Evolutionary conservation across 2,329 filamentous ascomycete species (phyloP).

Genomic region (Fusarium illudens): DNA sequence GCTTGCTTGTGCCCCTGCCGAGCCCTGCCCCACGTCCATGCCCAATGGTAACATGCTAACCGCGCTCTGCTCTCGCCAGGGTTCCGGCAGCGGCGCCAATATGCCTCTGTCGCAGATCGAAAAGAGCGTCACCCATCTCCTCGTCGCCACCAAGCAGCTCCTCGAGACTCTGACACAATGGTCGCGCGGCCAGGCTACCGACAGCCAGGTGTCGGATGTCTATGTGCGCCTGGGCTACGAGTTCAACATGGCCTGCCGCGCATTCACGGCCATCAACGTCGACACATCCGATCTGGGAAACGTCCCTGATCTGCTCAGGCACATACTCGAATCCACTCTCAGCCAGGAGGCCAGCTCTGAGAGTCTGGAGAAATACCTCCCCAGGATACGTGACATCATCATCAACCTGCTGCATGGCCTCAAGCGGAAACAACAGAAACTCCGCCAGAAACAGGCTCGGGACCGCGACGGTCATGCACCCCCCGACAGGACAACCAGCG

Average conservation of each 20-base stretch:
- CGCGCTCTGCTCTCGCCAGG: slow-evolving; percentile 41
- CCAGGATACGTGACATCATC: slow-evolving; percentile 96
- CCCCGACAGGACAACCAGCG: slow-evolving; percentile 64
- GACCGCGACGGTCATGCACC: slow-evolving; percentile 59
- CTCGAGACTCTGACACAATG: slow-evolving; percentile 97
- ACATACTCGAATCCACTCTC: slow-evolving; percentile 92
- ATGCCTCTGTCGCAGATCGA: slow-evolving; percentile 93
- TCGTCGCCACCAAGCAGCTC: slow-evolving; percentile 97
- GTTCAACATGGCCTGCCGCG: slow-evolving; percentile 98
- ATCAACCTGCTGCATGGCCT: slow-evolving; percentile 95
- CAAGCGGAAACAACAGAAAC: slow-evolving; percentile 94
- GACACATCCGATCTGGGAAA: slow-evolving; percentile 94
- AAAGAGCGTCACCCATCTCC: slow-evolving; percentile 96
- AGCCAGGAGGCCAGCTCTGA: slow-evolving; percentile 96
- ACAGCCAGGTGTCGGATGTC: slow-evolving; percentile 96
- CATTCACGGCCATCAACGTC: slow-evolving; percentile 96
- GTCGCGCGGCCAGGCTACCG: slow-evolving; percentile 91
- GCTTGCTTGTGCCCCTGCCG: slow-evolving; percentile 29
- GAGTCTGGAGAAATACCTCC: slow-evolving; percentile 92
- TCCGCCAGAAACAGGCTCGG: slow-evolving; percentile 70
- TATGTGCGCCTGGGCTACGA: slow-evolving; percentile 98
- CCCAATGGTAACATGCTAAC: slow-evolving; percentile 38
- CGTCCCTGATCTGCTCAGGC: slow-evolving; percentile 88
- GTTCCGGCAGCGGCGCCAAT: slow-evolving; percentile 69
- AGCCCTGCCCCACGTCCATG: slow-evolving; percentile 31